Base-by-base conservation (phyloP, 768 basidiomycete genomes). In the Lentinus brumalis region DNA sequence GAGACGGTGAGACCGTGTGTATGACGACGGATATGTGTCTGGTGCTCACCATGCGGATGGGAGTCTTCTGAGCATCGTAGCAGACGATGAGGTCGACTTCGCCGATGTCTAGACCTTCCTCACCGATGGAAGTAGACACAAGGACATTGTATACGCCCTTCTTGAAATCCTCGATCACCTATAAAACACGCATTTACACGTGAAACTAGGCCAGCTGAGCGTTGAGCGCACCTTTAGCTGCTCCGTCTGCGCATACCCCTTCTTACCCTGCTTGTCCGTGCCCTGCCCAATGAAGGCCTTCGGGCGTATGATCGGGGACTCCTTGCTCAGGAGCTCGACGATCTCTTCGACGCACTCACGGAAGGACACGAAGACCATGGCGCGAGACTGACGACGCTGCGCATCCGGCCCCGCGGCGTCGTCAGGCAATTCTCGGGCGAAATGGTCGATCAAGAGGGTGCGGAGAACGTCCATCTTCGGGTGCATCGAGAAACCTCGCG, bases 71-170 rank as follows among this genome's bases (percentile, higher is more conserved):
- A 29, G 95, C 88, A 66, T 99, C 97, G 72, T 98, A 99, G 69
- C 96, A 98, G 50, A 98, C 79, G 57, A 98, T 96, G 70, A 95
- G 80, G 71, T 99, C 97, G 15, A 99, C 89, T 72, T 97, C 96
- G 35, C 97, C 97, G 57, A 99, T 99, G 73, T 99, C 97, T 16
- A 99, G 80, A 59, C 97, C 97, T 74, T 99, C 97, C 75, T 99
- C 97, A 21, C 97, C 97, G 56, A 99, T 94, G 4, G 91, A 96
- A 5, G 97, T 98, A 1, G 96, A 91, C 8, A 99, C 96, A 11
- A 99, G 78, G 40, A 97, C 87, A 67, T 99, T 99, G 73, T 85
- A 94, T 60, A 87, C 87, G 11, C 94, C 94, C 4, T 76, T 77
- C 71, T 95, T 95, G 79, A 99, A 98, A 63, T 85, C 84, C 60